These are phyloP conservation scores for Angomonas deanei DNA, from an alignment of 208 protist species.

Conservation along the genomic window DNA sequence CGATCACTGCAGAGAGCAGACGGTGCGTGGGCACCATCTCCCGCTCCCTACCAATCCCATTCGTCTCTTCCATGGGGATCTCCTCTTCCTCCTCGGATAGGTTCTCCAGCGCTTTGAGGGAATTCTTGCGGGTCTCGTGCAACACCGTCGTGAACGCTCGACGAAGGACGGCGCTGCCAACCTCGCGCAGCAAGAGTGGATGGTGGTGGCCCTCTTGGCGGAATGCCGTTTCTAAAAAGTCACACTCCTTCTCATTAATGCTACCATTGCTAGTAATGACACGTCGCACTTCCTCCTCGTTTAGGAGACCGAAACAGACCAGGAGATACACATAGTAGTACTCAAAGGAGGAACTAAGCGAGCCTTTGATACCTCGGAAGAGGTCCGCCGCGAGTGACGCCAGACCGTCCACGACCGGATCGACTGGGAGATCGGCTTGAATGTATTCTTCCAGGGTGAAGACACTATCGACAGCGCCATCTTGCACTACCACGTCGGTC, in stretches of 20 bases:
- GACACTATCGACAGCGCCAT: background rate
- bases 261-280: background rate
- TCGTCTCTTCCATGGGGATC: background rate
- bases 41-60: background rate
- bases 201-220: constrained; percentile 1
- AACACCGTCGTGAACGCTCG: background rate
- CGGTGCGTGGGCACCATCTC: constrained; percentile 40
- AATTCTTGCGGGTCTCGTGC: constrained; percentile 7
- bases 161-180: background rate
- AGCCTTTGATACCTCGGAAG: constrained; percentile 74
- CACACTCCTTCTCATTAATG: background rate
- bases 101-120: background rate
- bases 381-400: constrained; percentile 61
- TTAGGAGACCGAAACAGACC: constrained; percentile 34
- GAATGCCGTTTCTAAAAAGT: background rate
- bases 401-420: constrained; percentile 69
- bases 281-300: background rate
- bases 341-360: constrained; percentile 78
- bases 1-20: constrained; percentile 40
- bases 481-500: background rate
- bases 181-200: background rate
- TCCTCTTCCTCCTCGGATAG: background rate
- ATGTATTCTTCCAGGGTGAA: constrained; percentile 19
- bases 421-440: constrained; percentile 25
- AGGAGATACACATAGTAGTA: constrained; percentile 49